Conservation (phyloP, 108 stramenopile species). For the Cyclotella baltica region DNA sequence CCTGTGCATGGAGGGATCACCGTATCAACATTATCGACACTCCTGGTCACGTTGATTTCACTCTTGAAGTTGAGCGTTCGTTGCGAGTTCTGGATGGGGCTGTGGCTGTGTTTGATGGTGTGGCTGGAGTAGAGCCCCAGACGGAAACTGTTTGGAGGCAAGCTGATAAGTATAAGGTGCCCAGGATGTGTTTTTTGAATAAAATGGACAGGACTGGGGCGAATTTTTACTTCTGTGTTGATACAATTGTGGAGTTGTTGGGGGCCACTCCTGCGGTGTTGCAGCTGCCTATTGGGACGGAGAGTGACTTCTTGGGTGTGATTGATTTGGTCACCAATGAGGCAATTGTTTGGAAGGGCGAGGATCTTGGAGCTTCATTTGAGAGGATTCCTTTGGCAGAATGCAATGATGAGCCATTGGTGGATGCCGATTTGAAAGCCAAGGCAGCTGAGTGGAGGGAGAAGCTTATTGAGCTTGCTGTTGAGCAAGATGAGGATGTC, state of each 20-base stretch:
- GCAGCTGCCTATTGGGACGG: slow-evolving; percentile 95
- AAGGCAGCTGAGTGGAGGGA: slow-evolving; percentile 88
- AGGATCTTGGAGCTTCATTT: slow-evolving; percentile 96
- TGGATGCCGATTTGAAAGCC: slow-evolving; percentile 88
- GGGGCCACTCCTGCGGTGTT: slow-evolving; percentile 93
- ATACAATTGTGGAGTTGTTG: slow-evolving; percentile 93
- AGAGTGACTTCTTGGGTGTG: slow-evolving; percentile 94
- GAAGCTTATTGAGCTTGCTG: slow-evolving; percentile 84
- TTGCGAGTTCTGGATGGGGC: slow-evolving; percentile 99
- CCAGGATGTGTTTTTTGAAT: slow-evolving; percentile 99
- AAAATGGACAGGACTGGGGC: slow-evolving; percentile 99
- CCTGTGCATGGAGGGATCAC: slow-evolving; percentile 95
- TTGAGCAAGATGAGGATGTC: slow-evolving; percentile 93
- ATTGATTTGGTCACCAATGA: slow-evolving; percentile 98
- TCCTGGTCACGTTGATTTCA: slow-evolving; percentile 96
- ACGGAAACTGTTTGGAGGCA: slow-evolving; percentile 99
- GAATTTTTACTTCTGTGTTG: slow-evolving; percentile 95
- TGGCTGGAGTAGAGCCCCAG: slow-evolving; percentile 99
- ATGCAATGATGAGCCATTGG: slow-evolving; percentile 85
- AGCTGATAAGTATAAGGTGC: slow-evolving; percentile 97
- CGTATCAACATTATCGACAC: slow-evolving; percentile 99
- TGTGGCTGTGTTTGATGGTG: slow-evolving; percentile 99
- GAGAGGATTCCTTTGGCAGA: slow-evolving; percentile 90
- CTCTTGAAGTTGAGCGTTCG: slow-evolving; percentile 96
- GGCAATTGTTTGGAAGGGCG: slow-evolving; percentile 95